Conservation (phyloP, 192 early-diverging fungal genomes). For the Coemansia erecta region DNA sequence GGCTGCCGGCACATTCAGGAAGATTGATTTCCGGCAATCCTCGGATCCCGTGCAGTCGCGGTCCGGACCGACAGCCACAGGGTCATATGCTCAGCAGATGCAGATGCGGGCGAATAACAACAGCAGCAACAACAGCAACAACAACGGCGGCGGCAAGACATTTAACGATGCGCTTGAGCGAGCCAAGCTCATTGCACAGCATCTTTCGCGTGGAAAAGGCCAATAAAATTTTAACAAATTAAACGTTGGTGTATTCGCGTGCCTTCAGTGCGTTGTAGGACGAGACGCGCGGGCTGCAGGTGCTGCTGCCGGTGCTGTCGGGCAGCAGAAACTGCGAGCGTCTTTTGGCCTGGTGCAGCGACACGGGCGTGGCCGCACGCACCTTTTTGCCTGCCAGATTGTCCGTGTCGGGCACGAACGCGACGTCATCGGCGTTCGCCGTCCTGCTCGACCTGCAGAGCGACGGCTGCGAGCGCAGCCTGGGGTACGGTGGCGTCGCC, state of each 20-base stretch:
- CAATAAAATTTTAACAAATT: conserved; percentile 7
- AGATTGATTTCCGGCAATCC: conserved; percentile 30
- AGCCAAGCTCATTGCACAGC: conserved; percentile 46
- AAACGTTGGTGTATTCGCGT: not conserved
- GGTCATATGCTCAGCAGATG: not conserved
- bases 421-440: conserved; percentile 10
- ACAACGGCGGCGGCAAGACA: conserved; percentile 8
- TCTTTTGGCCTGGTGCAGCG: not conserved
- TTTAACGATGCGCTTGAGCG: conserved; percentile 43
- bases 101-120: not conserved
- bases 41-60: not conserved
- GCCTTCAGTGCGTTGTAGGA: conserved; percentile 13
- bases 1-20: conserved; percentile 16
- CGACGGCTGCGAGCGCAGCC: conserved; percentile 46
- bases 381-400: not conserved
- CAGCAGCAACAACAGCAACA: too few relatives aligned
- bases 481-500: conserved; percentile 22
- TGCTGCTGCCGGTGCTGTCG: conserved; percentile 14
- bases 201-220: conserved; percentile 18
- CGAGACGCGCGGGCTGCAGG: conserved; percentile 10
- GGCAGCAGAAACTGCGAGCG: conserved; percentile 36
- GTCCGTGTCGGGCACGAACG: conserved; percentile 29
- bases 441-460: conserved; percentile 10
- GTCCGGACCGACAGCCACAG: not conserved
- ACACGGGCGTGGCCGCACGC: not conserved